Evolutionary conservation across 1,284 basidiomycete species (phyloP).

Genomic region (Coniferiporia sulphurascens): DNA sequence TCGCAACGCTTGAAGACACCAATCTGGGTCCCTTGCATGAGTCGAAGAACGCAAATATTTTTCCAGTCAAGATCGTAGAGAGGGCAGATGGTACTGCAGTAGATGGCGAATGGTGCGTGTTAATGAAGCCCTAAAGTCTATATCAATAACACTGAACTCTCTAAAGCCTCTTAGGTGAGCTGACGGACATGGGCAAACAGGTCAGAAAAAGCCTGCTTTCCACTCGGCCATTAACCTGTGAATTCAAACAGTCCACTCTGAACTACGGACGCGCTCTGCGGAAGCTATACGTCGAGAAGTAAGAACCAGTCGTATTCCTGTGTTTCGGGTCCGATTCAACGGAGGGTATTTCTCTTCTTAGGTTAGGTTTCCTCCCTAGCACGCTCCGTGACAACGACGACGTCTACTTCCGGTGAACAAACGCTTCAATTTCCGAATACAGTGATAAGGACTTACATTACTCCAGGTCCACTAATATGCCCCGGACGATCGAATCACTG

Average conservation of each 20-base stretch:
- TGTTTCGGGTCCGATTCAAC: neutral
- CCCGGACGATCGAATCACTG: constrained; percentile 72
- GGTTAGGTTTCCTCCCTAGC: constrained; percentile 63
- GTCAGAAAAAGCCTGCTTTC: constrained; percentile 30
- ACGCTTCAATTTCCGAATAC: neutral
- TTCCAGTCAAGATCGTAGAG: constrained; percentile 47
- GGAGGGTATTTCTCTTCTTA: constrained; percentile 25
- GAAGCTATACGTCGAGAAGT: constrained; percentile 69
- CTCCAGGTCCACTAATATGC: constrained; percentile 61
- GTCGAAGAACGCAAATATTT: constrained; percentile 24
- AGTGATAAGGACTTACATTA: neutral
- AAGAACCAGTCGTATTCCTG: constrained; percentile 17
- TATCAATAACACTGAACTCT: neutral
- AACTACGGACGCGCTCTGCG: constrained; percentile 59
- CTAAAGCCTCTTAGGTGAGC: constrained; percentile 65
- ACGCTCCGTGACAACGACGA: constrained; percentile 40
- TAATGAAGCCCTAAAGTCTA: neutral
- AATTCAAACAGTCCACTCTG: constrained; percentile 55
- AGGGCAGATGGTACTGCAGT: constrained; percentile 45
- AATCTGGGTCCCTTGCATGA: constrained; percentile 19
- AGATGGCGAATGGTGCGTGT: constrained; percentile 59
- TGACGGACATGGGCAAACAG: constrained; percentile 73
- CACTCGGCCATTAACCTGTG: constrained; percentile 9
- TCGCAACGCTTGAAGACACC: constrained; percentile 28
- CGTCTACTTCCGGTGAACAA: constrained; percentile 57